These are phyloP conservation scores for Flagelloscypha sp. DNA, from an alignment of 768 basidiomycete genomes.

Conservation along the genomic window DNA sequence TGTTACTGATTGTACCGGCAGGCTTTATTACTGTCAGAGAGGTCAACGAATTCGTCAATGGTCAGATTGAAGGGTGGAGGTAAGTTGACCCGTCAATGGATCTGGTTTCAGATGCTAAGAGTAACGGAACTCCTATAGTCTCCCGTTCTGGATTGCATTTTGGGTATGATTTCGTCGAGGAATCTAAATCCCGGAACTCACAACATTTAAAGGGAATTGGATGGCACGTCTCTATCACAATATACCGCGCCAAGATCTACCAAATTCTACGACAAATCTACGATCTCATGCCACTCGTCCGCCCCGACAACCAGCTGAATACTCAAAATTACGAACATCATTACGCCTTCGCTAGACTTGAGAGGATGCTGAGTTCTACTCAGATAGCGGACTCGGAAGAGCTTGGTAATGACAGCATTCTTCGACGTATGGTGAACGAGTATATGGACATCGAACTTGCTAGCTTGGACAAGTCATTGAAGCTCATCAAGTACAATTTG, in stretches of 20 bases:
- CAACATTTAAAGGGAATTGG: too few relatives aligned
- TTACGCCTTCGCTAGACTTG: constrained; percentile 12
- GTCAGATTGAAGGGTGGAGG: constrained; percentile 29
- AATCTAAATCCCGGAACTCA: too few relatives aligned
- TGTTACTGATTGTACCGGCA: too few relatives aligned
- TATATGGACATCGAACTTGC: constrained; percentile 9
- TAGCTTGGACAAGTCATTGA: constrained; percentile 7
- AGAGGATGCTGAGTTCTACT: constrained; percentile 15
- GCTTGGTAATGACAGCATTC: constrained; percentile 4
- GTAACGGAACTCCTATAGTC: constrained; percentile 12
- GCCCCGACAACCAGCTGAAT: constrained; percentile 8
- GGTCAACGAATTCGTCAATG: constrained; percentile 28
- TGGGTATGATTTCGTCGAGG: too few relatives aligned
- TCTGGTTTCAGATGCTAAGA: too few relatives aligned
- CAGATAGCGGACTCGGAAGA: constrained; percentile 3
- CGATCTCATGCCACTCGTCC: constrained; percentile 4
- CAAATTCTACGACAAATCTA: constrained; percentile 10
- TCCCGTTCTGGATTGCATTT: constrained; percentile 21
- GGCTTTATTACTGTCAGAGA: constrained; percentile 34
- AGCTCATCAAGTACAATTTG: constrained; percentile 11
- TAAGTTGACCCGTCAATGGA: too few relatives aligned
- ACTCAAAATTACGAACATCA: too few relatives aligned
- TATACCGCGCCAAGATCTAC: constrained; percentile 16
- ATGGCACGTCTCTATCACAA: constrained; percentile 14
- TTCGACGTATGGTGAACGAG: constrained; percentile 1